Conservation (phyloP, 257 asterid species). For the Solanum chiquidenum region DNA sequence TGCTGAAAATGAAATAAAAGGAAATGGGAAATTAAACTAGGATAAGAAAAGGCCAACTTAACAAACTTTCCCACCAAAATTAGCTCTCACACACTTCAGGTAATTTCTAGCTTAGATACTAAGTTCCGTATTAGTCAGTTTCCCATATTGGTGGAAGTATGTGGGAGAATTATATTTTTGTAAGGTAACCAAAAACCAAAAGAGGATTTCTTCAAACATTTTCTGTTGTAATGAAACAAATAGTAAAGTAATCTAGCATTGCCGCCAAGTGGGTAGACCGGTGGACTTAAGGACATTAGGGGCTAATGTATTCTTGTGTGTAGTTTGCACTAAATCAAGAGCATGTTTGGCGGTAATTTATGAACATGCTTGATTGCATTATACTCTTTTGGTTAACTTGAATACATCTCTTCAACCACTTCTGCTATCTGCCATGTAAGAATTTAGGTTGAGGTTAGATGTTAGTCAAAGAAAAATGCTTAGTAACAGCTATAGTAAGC, state of each 20-base stretch:
- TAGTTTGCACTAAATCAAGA: background rate
- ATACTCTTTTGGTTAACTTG: background rate
- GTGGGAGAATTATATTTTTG: background rate
- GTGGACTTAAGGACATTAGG: background rate
- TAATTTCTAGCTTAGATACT: background rate
- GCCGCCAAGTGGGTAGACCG: background rate
- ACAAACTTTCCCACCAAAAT: background rate
- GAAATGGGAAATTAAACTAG: too few relatives aligned
- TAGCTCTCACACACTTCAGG: background rate
- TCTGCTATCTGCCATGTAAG: background rate
- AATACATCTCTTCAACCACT: background rate
- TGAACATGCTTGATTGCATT: background rate
- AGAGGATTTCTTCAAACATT: background rate
- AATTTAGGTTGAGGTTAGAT: background rate
- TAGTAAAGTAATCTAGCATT: background rate
- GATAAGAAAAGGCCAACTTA: too few relatives aligned
- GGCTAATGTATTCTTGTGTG: background rate
- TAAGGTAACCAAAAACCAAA: background rate
- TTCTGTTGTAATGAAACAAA: background rate
- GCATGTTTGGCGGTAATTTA: background rate
- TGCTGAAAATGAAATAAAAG: too few relatives aligned
- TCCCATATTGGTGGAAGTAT: background rate
- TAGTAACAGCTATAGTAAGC: background rate
- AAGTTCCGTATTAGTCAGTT: background rate
- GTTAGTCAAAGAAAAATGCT: background rate